phyloP scores from a whole-genome alignment of 163 green algal species.

The Chlamydomonas reinhardtii region DNA sequence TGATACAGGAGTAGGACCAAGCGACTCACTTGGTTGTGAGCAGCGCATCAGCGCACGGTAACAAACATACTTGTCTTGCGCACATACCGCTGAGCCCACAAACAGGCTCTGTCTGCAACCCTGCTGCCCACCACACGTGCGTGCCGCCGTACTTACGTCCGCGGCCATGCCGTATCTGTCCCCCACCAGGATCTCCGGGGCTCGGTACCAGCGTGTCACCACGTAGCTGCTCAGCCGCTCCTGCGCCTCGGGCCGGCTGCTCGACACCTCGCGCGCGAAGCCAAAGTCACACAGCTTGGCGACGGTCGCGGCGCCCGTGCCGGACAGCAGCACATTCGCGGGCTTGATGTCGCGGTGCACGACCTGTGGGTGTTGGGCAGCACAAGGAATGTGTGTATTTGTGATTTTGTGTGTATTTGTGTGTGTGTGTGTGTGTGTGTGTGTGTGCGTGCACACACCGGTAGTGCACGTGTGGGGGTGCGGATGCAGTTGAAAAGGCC shows the following conservation, averaged over 20 bases:
- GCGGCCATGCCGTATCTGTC: slow-evolving; percentile 78
- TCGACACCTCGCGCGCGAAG: slow-evolving; percentile 66
- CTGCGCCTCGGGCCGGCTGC: not conserved
- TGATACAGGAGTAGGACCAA: not conserved
- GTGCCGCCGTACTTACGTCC: slow-evolving; percentile 54
- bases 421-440: not conserved
- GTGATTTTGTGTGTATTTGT: not conserved
- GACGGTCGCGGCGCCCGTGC: slow-evolving; percentile 48
- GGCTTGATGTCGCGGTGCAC: slow-evolving; percentile 94
- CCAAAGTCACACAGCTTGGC: slow-evolving; percentile 90
- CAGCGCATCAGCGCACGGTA: too few species aligned
- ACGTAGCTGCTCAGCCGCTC: not conserved
- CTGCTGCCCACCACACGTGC: not conserved
- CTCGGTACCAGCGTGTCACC: slow-evolving; percentile 37
- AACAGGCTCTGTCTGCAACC: too few species aligned
- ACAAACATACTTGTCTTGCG: too few species aligned
- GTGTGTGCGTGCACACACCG: too few species aligned
- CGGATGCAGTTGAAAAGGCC: too few species aligned
- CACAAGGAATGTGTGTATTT: too few species aligned
- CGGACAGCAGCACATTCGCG: slow-evolving; percentile 89
- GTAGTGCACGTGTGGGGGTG: too few species aligned
- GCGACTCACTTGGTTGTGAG: too few species aligned
- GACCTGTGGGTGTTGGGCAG: slow-evolving; percentile 27
- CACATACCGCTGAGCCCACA: too few species aligned
- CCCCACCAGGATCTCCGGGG: slow-evolving; percentile 75